These are phyloP conservation scores for Pichia phayaonensis DNA, from an alignment of 805 yeast genomes.

Conservation along the genomic window DNA sequence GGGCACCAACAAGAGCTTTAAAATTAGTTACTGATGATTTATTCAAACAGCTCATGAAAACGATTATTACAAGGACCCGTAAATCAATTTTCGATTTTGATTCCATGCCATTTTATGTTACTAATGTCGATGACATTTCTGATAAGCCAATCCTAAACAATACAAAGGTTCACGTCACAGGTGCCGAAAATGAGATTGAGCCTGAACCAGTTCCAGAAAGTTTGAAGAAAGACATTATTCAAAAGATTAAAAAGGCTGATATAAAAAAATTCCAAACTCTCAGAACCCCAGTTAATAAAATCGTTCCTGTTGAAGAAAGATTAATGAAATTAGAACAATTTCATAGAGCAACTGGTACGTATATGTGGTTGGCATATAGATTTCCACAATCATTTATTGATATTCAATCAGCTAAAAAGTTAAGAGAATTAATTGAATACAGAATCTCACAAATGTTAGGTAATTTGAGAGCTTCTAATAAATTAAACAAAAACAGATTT, in stretches of 20 bases:
- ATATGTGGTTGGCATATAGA: slow-evolving; percentile 80
- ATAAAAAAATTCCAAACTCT: slow-evolving; percentile 13
- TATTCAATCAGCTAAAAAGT: slow-evolving; percentile 60
- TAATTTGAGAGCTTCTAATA: slow-evolving; percentile 20
- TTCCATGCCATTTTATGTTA: slow-evolving; percentile 26
- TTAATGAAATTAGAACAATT: slow-evolving; percentile 46
- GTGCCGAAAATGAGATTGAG: slow-evolving; percentile 18
- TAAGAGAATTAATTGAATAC: slow-evolving; percentile 63
- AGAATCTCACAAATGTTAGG: slow-evolving; percentile 44
- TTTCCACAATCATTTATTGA: slow-evolving; percentile 79
- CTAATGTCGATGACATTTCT: slow-evolving; percentile 15
- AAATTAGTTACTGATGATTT: slow-evolving; percentile 29
- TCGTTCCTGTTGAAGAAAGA: slow-evolving; percentile 25
- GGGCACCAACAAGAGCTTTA: slow-evolving; percentile 18
- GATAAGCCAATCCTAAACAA: slow-evolving; percentile 7
- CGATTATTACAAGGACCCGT: slow-evolving; percentile 48
- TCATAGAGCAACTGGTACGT: slow-evolving; percentile 61
- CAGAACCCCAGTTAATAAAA: slow-evolving; percentile 14
- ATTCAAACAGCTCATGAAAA: slow-evolving; percentile 40
- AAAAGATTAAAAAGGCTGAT: slow-evolving; percentile 11
- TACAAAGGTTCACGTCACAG: slow-evolving; percentile 10
- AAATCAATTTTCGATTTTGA: slow-evolving; percentile 46
- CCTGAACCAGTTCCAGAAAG: slow-evolving; percentile 26
- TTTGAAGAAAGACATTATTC: slow-evolving; percentile 14
- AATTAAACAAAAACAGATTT: slow-evolving; percentile 13